Base-by-base conservation (phyloP, 2,329 filamentous ascomycete species). In the Colletotrichum higginsianum region DNA sequence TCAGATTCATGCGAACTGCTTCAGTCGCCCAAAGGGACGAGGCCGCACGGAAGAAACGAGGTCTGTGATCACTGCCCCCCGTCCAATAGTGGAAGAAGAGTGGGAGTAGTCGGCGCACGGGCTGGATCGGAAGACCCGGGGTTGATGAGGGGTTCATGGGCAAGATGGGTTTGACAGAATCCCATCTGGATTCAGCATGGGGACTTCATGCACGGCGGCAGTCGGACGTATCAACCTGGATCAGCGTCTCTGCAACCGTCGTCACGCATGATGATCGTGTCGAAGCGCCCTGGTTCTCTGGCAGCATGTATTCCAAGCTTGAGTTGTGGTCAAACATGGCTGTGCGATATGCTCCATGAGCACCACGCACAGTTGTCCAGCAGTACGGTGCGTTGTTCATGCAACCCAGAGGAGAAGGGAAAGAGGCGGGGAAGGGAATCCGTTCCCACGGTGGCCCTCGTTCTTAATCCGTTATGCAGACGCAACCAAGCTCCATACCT, bases 291-390 rank as follows among this genome's bases (percentile, higher is more conserved):
- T 57, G 11, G 40, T 47, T 47, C 50, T 46, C 23, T 53, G 11
- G 35, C 16, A 53, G n/a, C 35, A 9, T 21, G 16, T 11, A 30
- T 49, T 57, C 67, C 35, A 50, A 61, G 56, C 56, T 71, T 66
- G 55, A 40, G 53, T 66, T 71, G 60, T n/a, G 26, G 56, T n/a
- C 42, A 67, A 67, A 61, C 49, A 44, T 67, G 67, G 67, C 67
- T 71, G 63, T 62, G 63, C 64, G 49, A 38, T 35, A 35, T 35
- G 30, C 30, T 35, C 30, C 42, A 16, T 62, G n/a, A n/a, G 56
- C 44, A 38, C 21, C 57, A 61, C 52, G 63, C 49, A 13, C 21
- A 47, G 18, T 40, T 38, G 30, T 49, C 57, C 57, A 42, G 16
- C 26, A n/a, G 23, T 11, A 68, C 26, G 50, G 57, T 35, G 30